Conservation (phyloP, 192 early-diverging fungal genomes). For the Chytriomyces confervae region DNA sequence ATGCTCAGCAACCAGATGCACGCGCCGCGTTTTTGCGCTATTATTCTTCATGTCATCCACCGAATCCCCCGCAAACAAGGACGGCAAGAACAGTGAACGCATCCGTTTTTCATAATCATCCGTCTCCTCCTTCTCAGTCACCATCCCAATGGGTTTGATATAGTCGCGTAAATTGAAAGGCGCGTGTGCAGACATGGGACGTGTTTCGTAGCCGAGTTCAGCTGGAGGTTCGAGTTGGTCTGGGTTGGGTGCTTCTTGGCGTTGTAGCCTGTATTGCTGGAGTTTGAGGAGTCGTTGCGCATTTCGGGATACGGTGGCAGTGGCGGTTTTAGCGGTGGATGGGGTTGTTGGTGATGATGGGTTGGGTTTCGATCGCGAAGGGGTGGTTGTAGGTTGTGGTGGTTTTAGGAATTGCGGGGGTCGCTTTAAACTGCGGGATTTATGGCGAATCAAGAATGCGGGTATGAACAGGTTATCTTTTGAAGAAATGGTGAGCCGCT, state of each 20-base stretch:
- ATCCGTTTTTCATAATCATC: slow-evolving; percentile 33
- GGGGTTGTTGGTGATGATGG: not conserved
- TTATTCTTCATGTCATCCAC: slow-evolving; percentile 3
- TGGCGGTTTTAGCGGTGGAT: not conserved
- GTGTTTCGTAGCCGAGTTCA: slow-evolving; percentile 33
- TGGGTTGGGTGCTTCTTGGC: not conserved
- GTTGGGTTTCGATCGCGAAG: too few species aligned
- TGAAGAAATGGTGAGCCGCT: not conserved
- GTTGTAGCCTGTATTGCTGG: not conserved
- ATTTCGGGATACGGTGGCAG: not conserved
- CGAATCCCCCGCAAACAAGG: slow-evolving; percentile 30
- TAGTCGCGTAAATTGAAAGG: slow-evolving; percentile 24
- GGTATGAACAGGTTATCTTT: not conserved
- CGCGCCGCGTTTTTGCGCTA: not conserved
- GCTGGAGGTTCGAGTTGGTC: not conserved
- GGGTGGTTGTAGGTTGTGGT: too few species aligned
- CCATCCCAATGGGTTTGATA: slow-evolving; percentile 12
- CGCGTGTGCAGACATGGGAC: slow-evolving; percentile 27
- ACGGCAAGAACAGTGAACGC: slow-evolving; percentile 32
- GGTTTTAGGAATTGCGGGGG: not conserved
- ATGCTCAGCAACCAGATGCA: not conserved
- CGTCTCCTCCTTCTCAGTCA: not conserved
- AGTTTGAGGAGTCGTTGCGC: not conserved
- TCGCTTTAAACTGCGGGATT: not conserved
- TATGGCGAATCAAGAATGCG: not conserved